Percentiles rank a stretch among this genome's conserved stretches.
phyloP scores from a whole-genome alignment of 257 asterid species.

The Fraxinus anomala region DNA sequence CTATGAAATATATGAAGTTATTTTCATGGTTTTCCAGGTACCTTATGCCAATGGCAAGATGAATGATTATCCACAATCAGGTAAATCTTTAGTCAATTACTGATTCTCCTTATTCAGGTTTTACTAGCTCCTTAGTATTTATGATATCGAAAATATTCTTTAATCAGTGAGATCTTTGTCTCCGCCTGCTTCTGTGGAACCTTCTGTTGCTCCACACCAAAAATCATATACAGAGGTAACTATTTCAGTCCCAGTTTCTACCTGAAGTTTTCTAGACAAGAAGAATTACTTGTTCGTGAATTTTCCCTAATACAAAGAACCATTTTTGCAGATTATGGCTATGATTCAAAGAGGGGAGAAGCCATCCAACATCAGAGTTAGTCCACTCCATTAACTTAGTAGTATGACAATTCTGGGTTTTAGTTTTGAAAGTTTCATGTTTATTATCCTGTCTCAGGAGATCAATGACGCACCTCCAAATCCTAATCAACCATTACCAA shows the following conservation, averaged over 20 bases:
- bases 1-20: constrained; percentile 1
- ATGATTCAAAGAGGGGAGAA: constrained; percentile 95
- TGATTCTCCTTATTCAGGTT: constrained; percentile 5
- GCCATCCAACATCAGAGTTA: constrained; percentile 85
- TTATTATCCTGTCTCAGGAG: constrained; percentile 55
- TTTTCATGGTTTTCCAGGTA: constrained; percentile 54
- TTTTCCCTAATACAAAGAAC: neutral
- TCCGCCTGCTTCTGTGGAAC: constrained; percentile 66
- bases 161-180: constrained; percentile 69
- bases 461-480: constrained; percentile 89
- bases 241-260: constrained; percentile 15
- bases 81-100: constrained; percentile 39
- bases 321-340: constrained; percentile 66
- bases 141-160: constrained; percentile 16
- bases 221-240: constrained; percentile 87
- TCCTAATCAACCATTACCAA: constrained; percentile 81
- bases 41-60: constrained; percentile 71
- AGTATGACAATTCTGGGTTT: constrained; percentile 15
- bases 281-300: neutral
- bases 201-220: constrained; percentile 72
- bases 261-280: neutral
- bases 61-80: constrained; percentile 59
- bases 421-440: constrained; percentile 2
- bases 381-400: constrained; percentile 29
- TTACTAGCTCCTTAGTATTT: constrained; percentile 5